Evolutionary conservation across 768 basidiomycete genomes (phyloP).

Genomic region (Trametes cubensis): DNA sequence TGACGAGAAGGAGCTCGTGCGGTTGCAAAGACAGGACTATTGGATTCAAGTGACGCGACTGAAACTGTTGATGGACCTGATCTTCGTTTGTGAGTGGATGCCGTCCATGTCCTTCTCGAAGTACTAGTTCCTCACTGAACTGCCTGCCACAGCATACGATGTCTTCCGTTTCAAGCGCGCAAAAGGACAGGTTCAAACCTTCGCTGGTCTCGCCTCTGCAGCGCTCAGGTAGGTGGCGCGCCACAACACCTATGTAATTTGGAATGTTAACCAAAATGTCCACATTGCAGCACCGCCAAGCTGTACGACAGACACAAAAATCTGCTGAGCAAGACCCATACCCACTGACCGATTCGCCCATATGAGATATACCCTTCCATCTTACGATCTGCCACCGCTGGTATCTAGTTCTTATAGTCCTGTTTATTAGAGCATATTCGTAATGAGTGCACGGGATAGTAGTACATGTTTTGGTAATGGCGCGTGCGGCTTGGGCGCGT

Average conservation of each 20-base stretch:
- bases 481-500: neutral
- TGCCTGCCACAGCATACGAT: conserved; percentile 61
- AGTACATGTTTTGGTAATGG: neutral
- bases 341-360: conserved; percentile 7
- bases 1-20: conserved; percentile 69
- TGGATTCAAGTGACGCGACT: conserved; percentile 72
- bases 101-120: neutral
- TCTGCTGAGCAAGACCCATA: conserved; percentile 39
- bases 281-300: conserved; percentile 61
- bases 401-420: conserved; percentile 12
- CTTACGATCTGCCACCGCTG: conserved; percentile 5
- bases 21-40: conserved; percentile 70
- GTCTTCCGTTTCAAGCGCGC: conserved; percentile 71
- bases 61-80: conserved; percentile 82
- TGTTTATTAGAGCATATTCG: conserved; percentile 7
- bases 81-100: conserved; percentile 75
- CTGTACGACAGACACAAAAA: conserved; percentile 73
- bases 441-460: conserved; percentile 11
- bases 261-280: conserved; percentile 6
- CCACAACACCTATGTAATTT: neutral
- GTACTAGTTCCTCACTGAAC: too few species aligned
- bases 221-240: conserved; percentile 63
- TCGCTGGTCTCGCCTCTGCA: conserved; percentile 70
- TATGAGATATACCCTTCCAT: conserved; percentile 19
- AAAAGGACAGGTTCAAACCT: conserved; percentile 60